Conservation (phyloP, 2,329 filamentous ascomycete genomes). For the Bipolaris cookei region DNA sequence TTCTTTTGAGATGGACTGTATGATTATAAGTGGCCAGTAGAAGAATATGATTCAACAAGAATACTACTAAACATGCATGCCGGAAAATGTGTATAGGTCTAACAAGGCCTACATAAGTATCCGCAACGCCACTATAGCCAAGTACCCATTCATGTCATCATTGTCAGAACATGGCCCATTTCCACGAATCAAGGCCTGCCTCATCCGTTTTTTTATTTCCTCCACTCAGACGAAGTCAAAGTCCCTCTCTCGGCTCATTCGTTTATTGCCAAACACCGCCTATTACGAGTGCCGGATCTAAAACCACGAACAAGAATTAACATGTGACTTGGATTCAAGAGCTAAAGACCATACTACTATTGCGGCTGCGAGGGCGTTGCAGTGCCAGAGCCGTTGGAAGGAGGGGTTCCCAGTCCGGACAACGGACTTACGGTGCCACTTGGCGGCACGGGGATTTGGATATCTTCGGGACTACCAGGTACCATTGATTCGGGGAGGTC, state of each 20-base stretch:
- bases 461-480: constrained; percentile 79
- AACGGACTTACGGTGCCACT: constrained; percentile 57
- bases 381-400: constrained; percentile 14
- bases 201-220: background rate
- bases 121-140: background rate
- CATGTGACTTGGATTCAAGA: constrained; percentile 10
- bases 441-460: constrained; percentile 75
- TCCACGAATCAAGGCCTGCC: background rate
- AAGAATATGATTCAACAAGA: background rate
- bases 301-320: constrained; percentile 14
- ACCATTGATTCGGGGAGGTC: constrained; percentile 69
- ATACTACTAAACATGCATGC: background rate
- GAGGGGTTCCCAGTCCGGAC: constrained; percentile 49
- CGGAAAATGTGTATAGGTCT: background rate
- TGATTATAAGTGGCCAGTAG: no score
- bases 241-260: constrained; percentile 30
- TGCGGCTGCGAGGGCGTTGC: constrained; percentile 5
- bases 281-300: constrained; percentile 20
- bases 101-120: background rate
- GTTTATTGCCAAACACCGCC: constrained; percentile 30
- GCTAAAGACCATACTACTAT: constrained; percentile 3
- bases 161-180: background rate
- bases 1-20: background rate
- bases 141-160: constrained; percentile 2
- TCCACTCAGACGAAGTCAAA: constrained; percentile 17